Percentiles rank a stretch among this genome's conserved stretches.
phyloP scores from a whole-genome alignment of 108 stramenopile species.

The Fragilaria crotonensis region DNA sequence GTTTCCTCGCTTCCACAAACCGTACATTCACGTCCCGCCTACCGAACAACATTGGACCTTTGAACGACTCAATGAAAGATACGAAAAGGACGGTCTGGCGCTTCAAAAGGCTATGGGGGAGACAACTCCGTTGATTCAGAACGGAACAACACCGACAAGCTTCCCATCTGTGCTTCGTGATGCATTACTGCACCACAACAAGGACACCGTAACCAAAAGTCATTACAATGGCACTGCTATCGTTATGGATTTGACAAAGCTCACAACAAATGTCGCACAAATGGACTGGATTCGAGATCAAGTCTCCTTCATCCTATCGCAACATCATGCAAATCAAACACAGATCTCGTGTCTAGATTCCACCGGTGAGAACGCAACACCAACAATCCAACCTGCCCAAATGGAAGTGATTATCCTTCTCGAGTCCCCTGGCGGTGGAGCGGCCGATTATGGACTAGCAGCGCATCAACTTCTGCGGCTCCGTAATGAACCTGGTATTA shows the following conservation, averaged over 20 bases:
- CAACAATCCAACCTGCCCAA: neutral
- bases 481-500: slow-evolving; percentile 49
- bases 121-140: slow-evolving; percentile 6
- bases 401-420: slow-evolving; percentile 65
- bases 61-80: slow-evolving; percentile 64
- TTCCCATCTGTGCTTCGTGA: neutral
- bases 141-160: neutral
- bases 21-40: slow-evolving; percentile 35
- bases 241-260: slow-evolving; percentile 56
- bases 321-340: slow-evolving; percentile 7
- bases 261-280: slow-evolving; percentile 38
- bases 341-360: neutral
- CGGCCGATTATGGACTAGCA: slow-evolving; percentile 64
- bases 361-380: neutral
- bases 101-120: slow-evolving; percentile 28
- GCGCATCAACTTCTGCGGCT: slow-evolving; percentile 61
- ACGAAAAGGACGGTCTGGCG: slow-evolving; percentile 53
- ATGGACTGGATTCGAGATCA: slow-evolving; percentile 64
- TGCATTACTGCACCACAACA: neutral
- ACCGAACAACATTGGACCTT: slow-evolving; percentile 74
- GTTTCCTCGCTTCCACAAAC: slow-evolving; percentile 16
- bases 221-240: slow-evolving; percentile 42
- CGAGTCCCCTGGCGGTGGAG: slow-evolving; percentile 73
- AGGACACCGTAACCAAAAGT: neutral
- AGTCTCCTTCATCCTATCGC: slow-evolving; percentile 52